phyloP scores from a whole-genome alignment of 2,329 filamentous ascomycete genomes.

The Trichoderma guizhouense region DNA sequence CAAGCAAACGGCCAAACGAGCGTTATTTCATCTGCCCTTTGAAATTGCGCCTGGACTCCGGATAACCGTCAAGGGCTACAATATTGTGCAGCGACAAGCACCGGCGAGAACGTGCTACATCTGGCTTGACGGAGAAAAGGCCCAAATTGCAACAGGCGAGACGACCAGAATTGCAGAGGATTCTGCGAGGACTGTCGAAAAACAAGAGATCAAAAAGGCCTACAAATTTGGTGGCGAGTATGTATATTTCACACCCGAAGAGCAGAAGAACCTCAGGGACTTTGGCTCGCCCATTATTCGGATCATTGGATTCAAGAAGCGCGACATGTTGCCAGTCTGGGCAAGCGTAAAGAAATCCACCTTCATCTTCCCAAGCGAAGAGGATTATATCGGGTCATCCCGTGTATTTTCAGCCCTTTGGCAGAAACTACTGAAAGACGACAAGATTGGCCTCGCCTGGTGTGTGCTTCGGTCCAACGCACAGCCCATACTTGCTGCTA shows the following conservation, averaged over 20 bases:
- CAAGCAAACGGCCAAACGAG: conserved; percentile 78
- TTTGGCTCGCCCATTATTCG: conserved; percentile 82
- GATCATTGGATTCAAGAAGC: conserved; percentile 90
- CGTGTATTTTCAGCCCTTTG: conserved; percentile 89
- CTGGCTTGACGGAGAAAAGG: conserved; percentile 80
- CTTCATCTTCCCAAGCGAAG: conserved; percentile 92
- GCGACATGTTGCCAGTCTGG: conserved; percentile 73
- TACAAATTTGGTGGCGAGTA: conserved; percentile 95
- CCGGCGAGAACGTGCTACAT: conserved; percentile 82
- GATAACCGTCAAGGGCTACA: conserved; percentile 92
- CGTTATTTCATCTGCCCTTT: conserved; percentile 82
- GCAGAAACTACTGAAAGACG: conserved; percentile 74
- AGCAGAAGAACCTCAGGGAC: conserved; percentile 71
- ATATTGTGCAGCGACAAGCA: conserved; percentile 78
- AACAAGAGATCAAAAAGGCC: conserved; percentile 79
- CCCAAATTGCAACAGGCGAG: conserved; percentile 72
- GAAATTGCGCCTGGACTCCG: conserved; percentile 80
- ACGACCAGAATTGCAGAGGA: conserved; percentile 76
- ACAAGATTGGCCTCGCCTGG: conserved; percentile 87
- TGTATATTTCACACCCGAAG: conserved; percentile 79
- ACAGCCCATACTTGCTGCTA: conserved; percentile 72
- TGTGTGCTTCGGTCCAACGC: conserved; percentile 80
- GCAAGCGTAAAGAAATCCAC: conserved; percentile 80
- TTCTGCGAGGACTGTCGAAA: conserved; percentile 71
- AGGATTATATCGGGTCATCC: conserved; percentile 84